phyloP scores from a whole-genome alignment of 139 green algal genomes.

The Pseudopediastrum boryanum region DNA sequence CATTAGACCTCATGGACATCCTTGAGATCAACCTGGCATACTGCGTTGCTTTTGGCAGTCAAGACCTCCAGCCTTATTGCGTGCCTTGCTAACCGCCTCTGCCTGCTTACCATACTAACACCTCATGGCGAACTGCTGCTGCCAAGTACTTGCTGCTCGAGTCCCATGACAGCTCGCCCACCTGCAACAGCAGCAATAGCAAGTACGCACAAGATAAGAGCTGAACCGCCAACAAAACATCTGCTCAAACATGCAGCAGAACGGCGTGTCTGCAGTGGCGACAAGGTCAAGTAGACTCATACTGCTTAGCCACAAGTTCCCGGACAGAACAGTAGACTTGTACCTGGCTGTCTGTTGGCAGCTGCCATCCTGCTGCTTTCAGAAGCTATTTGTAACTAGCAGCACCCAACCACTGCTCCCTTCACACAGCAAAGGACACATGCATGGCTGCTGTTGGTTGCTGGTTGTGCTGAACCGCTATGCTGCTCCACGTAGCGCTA shows the following conservation, averaged over 20 bases:
- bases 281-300: background rate
- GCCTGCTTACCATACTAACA: constrained; percentile 38
- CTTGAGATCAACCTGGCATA: background rate
- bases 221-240: background rate
- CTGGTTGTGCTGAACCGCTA: background rate
- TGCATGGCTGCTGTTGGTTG: background rate
- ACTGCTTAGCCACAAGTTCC: too few relatives aligned
- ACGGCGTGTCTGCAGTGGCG: background rate
- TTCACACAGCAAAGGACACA: background rate
- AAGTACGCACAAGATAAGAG: background rate
- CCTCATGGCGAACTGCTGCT: constrained; percentile 41
- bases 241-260: background rate
- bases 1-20: too few relatives aligned
- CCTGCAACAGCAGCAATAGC: background rate
- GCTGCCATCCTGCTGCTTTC: too few relatives aligned
- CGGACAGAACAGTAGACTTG: too few relatives aligned
- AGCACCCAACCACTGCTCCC: background rate
- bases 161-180: constrained; percentile 36
- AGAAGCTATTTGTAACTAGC: background rate
- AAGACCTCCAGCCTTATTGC: background rate
- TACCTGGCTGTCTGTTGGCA: too few relatives aligned
- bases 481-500: background rate
- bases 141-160: constrained; percentile 36
- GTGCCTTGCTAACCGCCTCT: background rate
- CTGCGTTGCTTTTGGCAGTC: background rate